phyloP scores from a whole-genome alignment of 108 stramenopile species.

The Mediolabrus comicus region DNA sequence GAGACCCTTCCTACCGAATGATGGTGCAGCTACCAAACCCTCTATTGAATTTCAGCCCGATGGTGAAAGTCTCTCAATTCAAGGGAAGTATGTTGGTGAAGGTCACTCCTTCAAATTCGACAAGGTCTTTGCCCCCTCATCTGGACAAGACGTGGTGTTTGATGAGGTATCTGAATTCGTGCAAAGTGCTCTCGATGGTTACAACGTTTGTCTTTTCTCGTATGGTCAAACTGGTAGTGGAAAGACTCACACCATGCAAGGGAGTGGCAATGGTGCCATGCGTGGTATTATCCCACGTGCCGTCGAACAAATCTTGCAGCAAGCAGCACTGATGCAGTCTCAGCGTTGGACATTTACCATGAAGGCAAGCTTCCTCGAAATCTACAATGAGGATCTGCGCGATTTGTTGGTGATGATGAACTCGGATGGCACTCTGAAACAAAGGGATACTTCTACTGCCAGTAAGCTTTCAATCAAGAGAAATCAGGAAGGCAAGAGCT shows the following conservation, averaged over 20 bases:
- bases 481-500: conserved; percentile 76
- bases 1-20: conserved; percentile 78
- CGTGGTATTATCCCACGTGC: conserved; percentile 92
- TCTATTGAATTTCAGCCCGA: conserved; percentile 48
- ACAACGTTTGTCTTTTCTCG: conserved; percentile 83
- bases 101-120: conserved; percentile 77
- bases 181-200: conserved; percentile 91
- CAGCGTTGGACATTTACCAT: conserved; percentile 96
- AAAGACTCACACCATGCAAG: conserved; percentile 91
- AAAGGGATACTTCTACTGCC: conserved; percentile 21
- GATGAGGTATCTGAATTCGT: conserved; percentile 91
- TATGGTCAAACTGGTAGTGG: conserved; percentile 83
- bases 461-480: conserved; percentile 80
- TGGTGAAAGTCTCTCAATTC: conserved; percentile 44
- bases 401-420: conserved; percentile 87
- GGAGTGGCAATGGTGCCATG: conserved; percentile 77
- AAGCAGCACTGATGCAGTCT: conserved; percentile 72
- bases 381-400: conserved; percentile 97
- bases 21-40: conserved; percentile 31
- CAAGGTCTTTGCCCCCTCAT: conserved; percentile 75
- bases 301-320: conserved; percentile 86
- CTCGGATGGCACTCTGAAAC: conserved; percentile 31
- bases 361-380: conserved; percentile 96
- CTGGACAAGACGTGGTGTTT: conserved; percentile 83
- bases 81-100: conserved; percentile 27